Evolutionary conservation across 139 green algal species (phyloP), one percentile per base, ranked within the genome.

Genomic region (Yamagishiella unicocca): DNA sequence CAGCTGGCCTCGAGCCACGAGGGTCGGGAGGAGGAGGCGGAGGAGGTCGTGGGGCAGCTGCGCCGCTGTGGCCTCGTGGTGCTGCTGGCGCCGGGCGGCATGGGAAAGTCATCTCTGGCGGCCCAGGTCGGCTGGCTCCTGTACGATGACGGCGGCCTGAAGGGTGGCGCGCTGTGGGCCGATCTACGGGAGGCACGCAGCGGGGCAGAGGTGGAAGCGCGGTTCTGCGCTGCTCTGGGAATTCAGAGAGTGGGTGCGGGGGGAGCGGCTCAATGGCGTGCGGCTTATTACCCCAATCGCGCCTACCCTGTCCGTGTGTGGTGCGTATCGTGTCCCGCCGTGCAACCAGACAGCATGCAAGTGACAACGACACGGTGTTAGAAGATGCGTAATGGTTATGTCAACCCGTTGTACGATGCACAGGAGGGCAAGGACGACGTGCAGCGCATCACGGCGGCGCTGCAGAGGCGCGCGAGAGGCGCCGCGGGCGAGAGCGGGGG

Each of bases 71-170:
- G 71, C 4, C 66, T 27, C 10, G 33, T 74, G 72, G 21, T 54
- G 35, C 72, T 89, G 50, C 68, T 89, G 38, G 83, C 68, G 3
- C 29, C 14, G 2, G 72, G 68, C 10, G 83, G 83, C 37, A 55
- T 83, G 38, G 83, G 83, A 38, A 89, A 89, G 72, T 89, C 83
- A 0, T 76, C 53, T 42, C 62, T 83, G 29, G 83, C 83, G 29
- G 35, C 64, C 38, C 71, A 89, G 40, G 54, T 89, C 25, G 71
- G 72, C 55, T 53, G 40, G 71, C 55, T 31, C 46, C 27, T 89
- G 54, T 17, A 64, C 54, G 27, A 21, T 1, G 37, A 5, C 0
- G 83, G 72, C 6, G 1, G 40, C 29, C 35, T 33, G 4, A 1
- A 46, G 25, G 82, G 42, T 17, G 82, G 67, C 31, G 82, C 67